phyloP scores from a whole-genome alignment of 1,139 yeast genomes.

The Nakaseomyces glabratus region DNA sequence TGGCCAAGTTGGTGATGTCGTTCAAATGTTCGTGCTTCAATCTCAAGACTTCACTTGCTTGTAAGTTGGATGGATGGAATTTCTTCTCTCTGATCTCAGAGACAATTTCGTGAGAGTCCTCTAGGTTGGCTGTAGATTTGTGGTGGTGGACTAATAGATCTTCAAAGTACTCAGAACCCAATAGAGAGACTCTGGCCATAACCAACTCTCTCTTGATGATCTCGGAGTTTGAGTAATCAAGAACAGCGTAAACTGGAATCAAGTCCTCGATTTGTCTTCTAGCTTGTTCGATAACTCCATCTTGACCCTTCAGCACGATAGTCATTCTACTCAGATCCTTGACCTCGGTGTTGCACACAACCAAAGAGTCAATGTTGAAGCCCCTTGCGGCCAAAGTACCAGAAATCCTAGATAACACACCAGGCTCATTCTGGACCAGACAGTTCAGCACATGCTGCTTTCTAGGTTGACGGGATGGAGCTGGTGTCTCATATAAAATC shows the following conservation, averaged over 20 bases:
- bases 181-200: slow-evolving; percentile 79
- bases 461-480: slow-evolving; percentile 53
- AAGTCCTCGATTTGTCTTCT: slow-evolving; percentile 95
- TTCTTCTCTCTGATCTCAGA: slow-evolving; percentile 38
- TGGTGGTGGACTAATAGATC: slow-evolving; percentile 86
- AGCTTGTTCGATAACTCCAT: slow-evolving; percentile 97
- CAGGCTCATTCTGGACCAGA: slow-evolving; percentile 96
- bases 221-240: slow-evolving; percentile 86
- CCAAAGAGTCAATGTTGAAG: slow-evolving; percentile 92
- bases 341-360: slow-evolving; percentile 94
- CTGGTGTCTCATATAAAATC: slow-evolving; percentile 87
- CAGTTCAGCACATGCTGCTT: slow-evolving; percentile 90
- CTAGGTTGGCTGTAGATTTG: slow-evolving; percentile 28
- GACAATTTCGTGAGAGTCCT: slow-evolving; percentile 18
- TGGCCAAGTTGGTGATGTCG: slow-evolving; percentile 70
- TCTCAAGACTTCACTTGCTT: slow-evolving; percentile 87
- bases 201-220: slow-evolving; percentile 85
- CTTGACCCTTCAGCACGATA: slow-evolving; percentile 87
- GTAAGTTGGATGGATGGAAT: slow-evolving; percentile 81
- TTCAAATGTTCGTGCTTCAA: slow-evolving; percentile 85
- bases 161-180: slow-evolving; percentile 96
- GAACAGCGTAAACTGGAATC: slow-evolving; percentile 96
- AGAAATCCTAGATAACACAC: slow-evolving; percentile 86
- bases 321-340: slow-evolving; percentile 95
- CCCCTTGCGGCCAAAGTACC: slow-evolving; percentile 98